phyloP scores from a whole-genome alignment of 2,329 filamentous ascomycete genomes.

The Beauveria australis region DNA sequence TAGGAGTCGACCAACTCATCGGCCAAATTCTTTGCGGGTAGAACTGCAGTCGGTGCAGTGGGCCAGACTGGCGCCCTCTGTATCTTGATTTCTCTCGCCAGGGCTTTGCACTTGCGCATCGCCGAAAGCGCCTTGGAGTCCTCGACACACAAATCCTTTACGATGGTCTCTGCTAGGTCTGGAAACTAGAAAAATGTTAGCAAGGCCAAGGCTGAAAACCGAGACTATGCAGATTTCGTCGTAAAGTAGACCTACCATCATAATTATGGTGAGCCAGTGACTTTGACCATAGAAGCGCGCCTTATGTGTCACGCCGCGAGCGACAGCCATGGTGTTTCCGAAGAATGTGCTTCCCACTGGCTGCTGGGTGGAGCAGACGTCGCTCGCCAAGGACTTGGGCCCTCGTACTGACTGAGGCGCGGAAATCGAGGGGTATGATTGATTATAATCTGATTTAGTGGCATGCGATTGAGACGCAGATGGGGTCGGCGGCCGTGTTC shows the following conservation, averaged over 20 bases:
- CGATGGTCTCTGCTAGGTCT: conserved; percentile 37
- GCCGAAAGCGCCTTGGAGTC: conserved; percentile 25
- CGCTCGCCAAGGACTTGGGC: not conserved
- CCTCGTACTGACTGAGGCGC: conserved; percentile 25
- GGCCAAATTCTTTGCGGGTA: conserved; percentile 39
- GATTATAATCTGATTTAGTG: not conserved
- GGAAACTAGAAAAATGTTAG: conserved; percentile 24
- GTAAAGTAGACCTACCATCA: conserved; percentile 28
- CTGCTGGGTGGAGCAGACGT: conserved; percentile 20
- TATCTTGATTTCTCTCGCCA: conserved; percentile 45
- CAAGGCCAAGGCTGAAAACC: not conserved
- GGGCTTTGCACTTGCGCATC: conserved; percentile 42
- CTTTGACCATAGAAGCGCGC: conserved; percentile 47
- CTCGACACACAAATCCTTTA: conserved; percentile 29
- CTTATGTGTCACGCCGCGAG: conserved; percentile 42
- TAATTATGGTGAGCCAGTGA: conserved; percentile 43
- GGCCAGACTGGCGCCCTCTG: conserved; percentile 41
- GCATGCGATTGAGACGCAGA: not conserved
- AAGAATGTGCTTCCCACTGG: conserved; percentile 26
- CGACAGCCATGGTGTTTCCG: conserved; percentile 27
- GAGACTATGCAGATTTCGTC: not conserved
- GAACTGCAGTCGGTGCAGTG: conserved; percentile 26
- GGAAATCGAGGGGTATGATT: conserved; percentile 34
- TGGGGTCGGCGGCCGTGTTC: not conserved
- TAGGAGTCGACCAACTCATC: conserved; percentile 44